Conservation (phyloP, 495 filamentous ascomycete genomes). For the Choiromyces venosus region DNA sequence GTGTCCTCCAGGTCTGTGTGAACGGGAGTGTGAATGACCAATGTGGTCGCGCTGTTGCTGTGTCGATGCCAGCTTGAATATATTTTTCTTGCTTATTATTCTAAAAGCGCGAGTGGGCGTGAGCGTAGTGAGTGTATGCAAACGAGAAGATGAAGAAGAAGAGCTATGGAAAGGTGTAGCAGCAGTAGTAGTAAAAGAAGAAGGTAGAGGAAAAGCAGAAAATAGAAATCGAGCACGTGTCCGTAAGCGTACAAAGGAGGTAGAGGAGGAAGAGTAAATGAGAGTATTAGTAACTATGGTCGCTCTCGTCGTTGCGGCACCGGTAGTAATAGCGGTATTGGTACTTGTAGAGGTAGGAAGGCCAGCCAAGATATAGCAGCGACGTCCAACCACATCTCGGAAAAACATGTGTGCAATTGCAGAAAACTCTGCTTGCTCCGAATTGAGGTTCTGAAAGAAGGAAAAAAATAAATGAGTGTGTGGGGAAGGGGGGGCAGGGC, state of each 20-base stretch:
- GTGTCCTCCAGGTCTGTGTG: constrained; percentile 52
- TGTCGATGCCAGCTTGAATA: constrained; percentile 23
- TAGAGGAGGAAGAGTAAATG: background rate
- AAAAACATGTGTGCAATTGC: background rate
- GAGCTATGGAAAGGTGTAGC: background rate
- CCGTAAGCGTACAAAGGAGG: background rate
- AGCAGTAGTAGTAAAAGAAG: background rate
- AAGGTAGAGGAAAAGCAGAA: background rate
- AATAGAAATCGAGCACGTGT: background rate
- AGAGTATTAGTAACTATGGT: background rate
- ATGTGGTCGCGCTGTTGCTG: constrained; percentile 30
- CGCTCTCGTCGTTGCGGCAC: background rate
- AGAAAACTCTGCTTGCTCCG: background rate
- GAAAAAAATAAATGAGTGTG: background rate
- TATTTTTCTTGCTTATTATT: background rate
- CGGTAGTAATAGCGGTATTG: background rate
- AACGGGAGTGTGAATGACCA: constrained; percentile 32
- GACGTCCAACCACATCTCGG: background rate
- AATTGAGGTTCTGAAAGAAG: background rate
- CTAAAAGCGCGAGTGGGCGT: background rate
- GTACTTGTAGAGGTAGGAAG: too few species aligned
- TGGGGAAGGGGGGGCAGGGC: too few species aligned
- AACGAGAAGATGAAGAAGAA: constrained; percentile 10
- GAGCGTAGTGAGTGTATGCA: constrained; percentile 3
- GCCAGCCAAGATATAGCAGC: background rate